Percentiles rank a stretch among this genome's conserved stretches.
Evolutionary conservation across 2,329 filamentous ascomycete species (phyloP).

Genomic region (Stachybotrys chlorohalonatus): DNA sequence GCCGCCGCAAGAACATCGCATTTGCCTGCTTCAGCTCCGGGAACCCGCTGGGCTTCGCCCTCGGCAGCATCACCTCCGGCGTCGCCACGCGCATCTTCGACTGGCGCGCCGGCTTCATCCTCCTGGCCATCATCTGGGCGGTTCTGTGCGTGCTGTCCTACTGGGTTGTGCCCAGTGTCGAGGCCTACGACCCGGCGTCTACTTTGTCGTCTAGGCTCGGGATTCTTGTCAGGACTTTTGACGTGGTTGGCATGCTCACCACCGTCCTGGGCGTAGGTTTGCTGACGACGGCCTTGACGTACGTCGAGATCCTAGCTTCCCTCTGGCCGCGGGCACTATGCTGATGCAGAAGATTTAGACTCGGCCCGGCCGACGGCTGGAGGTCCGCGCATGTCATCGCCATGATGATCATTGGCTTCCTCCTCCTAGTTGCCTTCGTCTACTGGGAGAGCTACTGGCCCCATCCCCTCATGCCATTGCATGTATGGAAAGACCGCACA

Average conservation of each 20-base stretch:
- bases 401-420: constrained; percentile 49
- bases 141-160: constrained; percentile 46
- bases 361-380: constrained; percentile 54
- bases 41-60: constrained; percentile 28
- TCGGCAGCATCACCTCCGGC: constrained; percentile 49
- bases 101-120: constrained; percentile 55
- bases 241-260: constrained; percentile 49
- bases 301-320: constrained; percentile 14
- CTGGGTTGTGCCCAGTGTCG: constrained; percentile 51
- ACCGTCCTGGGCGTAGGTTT: constrained; percentile 57
- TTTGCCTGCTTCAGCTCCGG: constrained; percentile 50
- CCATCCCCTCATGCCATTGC: constrained; percentile 42
- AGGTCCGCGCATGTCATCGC: constrained; percentile 51
- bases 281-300: constrained; percentile 54
- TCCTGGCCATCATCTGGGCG: constrained; percentile 55
- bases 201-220: constrained; percentile 9
- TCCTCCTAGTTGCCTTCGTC: constrained; percentile 46
- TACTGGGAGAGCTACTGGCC: constrained; percentile 50
- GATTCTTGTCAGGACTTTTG: constrained; percentile 44
- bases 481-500: constrained; percentile 51
- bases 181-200: constrained; percentile 29
- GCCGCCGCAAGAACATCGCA: constrained; percentile 52
- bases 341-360: constrained; percentile 27
- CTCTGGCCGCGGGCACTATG: not conserved
- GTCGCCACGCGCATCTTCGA: constrained; percentile 50